Evolutionary conservation across 352 stramenopile genomes (phyloP).

Genomic region (Salisapilia sapeloensis): DNA sequence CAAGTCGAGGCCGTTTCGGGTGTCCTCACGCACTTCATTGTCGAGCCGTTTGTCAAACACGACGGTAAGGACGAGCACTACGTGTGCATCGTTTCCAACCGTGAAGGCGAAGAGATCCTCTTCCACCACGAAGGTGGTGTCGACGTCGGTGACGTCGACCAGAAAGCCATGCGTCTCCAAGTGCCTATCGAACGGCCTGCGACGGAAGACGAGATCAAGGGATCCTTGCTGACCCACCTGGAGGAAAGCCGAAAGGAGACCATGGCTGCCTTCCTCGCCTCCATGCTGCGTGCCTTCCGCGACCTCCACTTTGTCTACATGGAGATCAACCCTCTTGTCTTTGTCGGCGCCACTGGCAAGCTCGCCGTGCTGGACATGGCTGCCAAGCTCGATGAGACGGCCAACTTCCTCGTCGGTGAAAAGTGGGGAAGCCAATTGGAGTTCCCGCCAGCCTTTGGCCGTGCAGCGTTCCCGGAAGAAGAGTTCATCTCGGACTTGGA

Average conservation of each 20-base stretch:
- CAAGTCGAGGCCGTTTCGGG: slow-evolving; percentile 84
- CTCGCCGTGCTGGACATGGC: slow-evolving; percentile 93
- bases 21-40: slow-evolving; percentile 92
- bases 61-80: slow-evolving; percentile 90
- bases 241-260: slow-evolving; percentile 56
- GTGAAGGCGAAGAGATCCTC: slow-evolving; percentile 90
- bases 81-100: slow-evolving; percentile 91
- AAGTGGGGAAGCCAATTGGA: slow-evolving; percentile 87
- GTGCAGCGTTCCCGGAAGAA: slow-evolving; percentile 92
- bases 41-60: slow-evolving; percentile 95
- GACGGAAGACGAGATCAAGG: slow-evolving; percentile 56
- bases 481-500: slow-evolving; percentile 91
- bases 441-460: slow-evolving; percentile 92
- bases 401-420: slow-evolving; percentile 85
- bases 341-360: slow-evolving; percentile 79
- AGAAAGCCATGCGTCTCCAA: slow-evolving; percentile 84
- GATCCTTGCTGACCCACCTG: slow-evolving; percentile 65
- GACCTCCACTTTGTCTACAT: slow-evolving; percentile 96
- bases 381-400: slow-evolving; percentile 94
- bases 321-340: slow-evolving; percentile 96
- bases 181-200: slow-evolving; percentile 58
- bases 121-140: slow-evolving; percentile 94
- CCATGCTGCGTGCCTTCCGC: slow-evolving; percentile 86
- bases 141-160: slow-evolving; percentile 91
- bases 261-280: slow-evolving; percentile 80